phyloP scores from a whole-genome alignment of 2,329 filamentous ascomycete genomes.

The Claviceps maximensis region DNA sequence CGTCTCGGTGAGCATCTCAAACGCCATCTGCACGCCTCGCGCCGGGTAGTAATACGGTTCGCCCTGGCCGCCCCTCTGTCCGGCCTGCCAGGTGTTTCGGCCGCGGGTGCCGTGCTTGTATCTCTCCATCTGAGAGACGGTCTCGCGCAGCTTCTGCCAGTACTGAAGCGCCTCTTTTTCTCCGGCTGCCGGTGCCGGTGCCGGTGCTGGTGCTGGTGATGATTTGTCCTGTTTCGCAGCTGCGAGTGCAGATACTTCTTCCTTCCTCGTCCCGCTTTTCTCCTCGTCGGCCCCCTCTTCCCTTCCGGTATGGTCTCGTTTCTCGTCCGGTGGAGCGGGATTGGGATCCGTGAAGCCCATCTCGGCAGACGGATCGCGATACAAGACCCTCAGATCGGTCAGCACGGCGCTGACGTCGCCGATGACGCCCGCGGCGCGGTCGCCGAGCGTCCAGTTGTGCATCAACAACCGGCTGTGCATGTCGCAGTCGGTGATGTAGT shows the following conservation, averaged over 20 bases:
- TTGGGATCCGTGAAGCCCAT: conserved; percentile 26
- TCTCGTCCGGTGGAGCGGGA: conserved; percentile 16
- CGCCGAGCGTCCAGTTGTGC: conserved; percentile 27
- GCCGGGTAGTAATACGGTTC: conserved; percentile 40
- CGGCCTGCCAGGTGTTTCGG: conserved; percentile 39
- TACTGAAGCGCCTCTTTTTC: conserved; percentile 6
- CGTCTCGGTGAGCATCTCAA: conserved; percentile 31
- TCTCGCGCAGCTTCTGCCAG: conserved; percentile 12
- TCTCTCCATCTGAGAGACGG: conserved; percentile 23
- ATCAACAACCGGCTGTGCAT: conserved; percentile 36
- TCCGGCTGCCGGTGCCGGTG: too few species aligned
- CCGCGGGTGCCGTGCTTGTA: conserved; percentile 27
- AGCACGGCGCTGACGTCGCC: conserved; percentile 32
- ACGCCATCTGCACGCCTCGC: conserved; percentile 28
- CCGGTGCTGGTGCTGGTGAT: too few species aligned
- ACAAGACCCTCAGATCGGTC: conserved; percentile 32
- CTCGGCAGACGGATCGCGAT: conserved; percentile 25
- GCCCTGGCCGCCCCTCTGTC: conserved; percentile 35
- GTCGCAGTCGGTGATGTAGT: conserved; percentile 45
- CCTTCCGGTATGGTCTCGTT: neutral
- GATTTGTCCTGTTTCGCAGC: neutral
- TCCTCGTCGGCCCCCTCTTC: too few species aligned
- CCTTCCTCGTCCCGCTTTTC: neutral
- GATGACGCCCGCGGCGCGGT: conserved; percentile 27
- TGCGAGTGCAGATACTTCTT: neutral